Evolutionary conservation across 2,329 filamentous ascomycete species (phyloP).

Genomic region (Macrophomina pseudophaseolina): DNA sequence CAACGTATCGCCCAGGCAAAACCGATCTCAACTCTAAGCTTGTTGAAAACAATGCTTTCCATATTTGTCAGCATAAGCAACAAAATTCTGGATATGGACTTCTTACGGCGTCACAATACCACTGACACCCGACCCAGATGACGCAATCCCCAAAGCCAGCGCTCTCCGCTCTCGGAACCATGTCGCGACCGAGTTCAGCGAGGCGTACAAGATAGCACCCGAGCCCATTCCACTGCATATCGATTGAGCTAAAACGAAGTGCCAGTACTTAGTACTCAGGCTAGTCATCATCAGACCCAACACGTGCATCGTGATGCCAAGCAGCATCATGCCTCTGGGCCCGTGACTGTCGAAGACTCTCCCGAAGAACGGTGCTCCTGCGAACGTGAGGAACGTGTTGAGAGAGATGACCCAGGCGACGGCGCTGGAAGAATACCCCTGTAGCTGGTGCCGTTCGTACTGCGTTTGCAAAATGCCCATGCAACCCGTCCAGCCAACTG

Average conservation of each 20-base stretch:
- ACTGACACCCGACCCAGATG: conserved; percentile 47
- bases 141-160: conserved; percentile 50
- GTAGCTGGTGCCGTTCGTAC: conserved; percentile 47
- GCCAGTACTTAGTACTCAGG: conserved; percentile 49
- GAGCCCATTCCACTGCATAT: conserved; percentile 52
- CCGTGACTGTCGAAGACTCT: conserved; percentile 67
- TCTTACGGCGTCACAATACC: conserved; percentile 59
- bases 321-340: conserved; percentile 50
- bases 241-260: conserved; percentile 53
- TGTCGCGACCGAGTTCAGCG: conserved; percentile 47
- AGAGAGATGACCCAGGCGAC: conserved; percentile 53
- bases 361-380: conserved; percentile 63
- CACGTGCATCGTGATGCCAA: conserved; percentile 42
- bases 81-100: not conserved
- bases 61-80: not conserved
- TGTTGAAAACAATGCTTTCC: conserved; percentile 56
- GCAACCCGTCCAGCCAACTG: conserved; percentile 48
- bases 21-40: conserved; percentile 56
- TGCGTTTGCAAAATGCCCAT: conserved; percentile 55
- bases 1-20: conserved; percentile 67
- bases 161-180: conserved; percentile 52
- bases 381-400: conserved; percentile 54
- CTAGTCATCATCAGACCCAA: conserved; percentile 50
- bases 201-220: conserved; percentile 49
- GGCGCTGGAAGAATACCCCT: conserved; percentile 37